Percentiles rank a stretch among this genome's conserved stretches.
Evolutionary conservation across 805 yeast species (phyloP).

Genomic region (Lachancea meyersii): DNA sequence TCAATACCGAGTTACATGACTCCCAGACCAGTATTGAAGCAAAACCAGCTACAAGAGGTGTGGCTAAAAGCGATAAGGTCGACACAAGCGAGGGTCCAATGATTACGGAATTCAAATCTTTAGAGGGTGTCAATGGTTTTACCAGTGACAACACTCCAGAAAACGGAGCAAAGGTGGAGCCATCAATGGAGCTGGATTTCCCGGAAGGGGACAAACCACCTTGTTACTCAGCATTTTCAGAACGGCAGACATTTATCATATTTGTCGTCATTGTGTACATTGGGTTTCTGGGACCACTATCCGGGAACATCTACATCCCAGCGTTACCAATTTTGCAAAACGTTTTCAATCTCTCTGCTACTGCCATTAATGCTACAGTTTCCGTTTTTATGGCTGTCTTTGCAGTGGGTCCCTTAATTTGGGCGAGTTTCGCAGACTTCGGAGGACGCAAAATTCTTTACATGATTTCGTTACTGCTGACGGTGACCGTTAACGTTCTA

Average conservation of each 20-base stretch:
- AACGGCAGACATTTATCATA: constrained; percentile 31
- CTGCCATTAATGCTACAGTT: constrained; percentile 48
- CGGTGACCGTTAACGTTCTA: constrained; percentile 56
- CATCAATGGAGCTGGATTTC: neutral
- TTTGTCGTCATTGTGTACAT: constrained; percentile 40
- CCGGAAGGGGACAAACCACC: constrained; percentile 10
- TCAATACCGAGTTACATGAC: neutral
- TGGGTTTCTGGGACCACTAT: constrained; percentile 51
- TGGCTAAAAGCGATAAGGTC: neutral
- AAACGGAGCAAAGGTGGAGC: neutral
- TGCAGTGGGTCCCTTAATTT: constrained; percentile 49
- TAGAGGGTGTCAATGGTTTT: neutral
- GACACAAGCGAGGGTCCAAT: neutral
- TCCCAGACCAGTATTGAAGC: neutral
- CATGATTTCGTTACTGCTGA: constrained; percentile 49
- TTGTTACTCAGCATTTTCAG: constrained; percentile 33
- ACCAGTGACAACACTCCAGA: neutral
- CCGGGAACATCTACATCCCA: constrained; percentile 55
- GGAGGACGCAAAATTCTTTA: constrained; percentile 64
- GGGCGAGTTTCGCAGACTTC: constrained; percentile 51
- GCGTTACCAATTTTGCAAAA: constrained; percentile 41
- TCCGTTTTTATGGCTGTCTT: constrained; percentile 52
- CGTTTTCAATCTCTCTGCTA: constrained; percentile 37
- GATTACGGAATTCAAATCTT: neutral
- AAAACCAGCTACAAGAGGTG: neutral